A percentile compares a stretch with the other conserved stretches of the same genome.
Evolutionary conservation across 495 filamentous ascomycete genomes (phyloP).

Genomic region (Cudoniella acicularis): DNA sequence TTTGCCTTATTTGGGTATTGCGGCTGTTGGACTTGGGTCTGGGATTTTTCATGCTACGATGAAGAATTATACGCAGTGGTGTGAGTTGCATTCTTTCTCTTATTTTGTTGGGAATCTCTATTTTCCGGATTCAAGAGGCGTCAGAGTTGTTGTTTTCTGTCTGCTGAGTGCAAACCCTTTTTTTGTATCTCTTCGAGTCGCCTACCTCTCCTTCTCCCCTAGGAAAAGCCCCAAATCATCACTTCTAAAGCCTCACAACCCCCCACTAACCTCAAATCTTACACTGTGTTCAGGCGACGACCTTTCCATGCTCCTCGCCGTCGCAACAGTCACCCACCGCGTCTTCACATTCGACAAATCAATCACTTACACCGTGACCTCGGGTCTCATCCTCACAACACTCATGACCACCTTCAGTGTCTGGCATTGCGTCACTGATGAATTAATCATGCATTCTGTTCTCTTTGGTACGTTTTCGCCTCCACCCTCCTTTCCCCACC

Average conservation of each 20-base stretch:
- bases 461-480: conserved; percentile 27
- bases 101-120: not conserved
- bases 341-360: conserved; percentile 41
- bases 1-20: conserved; percentile 47
- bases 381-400: conserved; percentile 30
- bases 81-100: conserved; percentile 27
- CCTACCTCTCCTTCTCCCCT: not conserved
- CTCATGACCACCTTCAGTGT: conserved; percentile 36
- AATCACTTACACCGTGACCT: conserved; percentile 21
- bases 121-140: not conserved
- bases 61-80: conserved; percentile 53
- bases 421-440: conserved; percentile 43
- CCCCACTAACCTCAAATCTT: no score
- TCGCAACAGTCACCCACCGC: conserved; percentile 47
- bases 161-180: no score
- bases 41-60: conserved; percentile 48
- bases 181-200: no score
- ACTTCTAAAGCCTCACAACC: no score
- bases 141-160: no score
- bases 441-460: conserved; percentile 35
- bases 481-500: not conserved
- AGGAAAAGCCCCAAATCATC: no score
- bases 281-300: conserved; percentile 38
- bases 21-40: conserved; percentile 54
- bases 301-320: conserved; percentile 54